Evolutionary conservation across 805 yeast species (phyloP).

Genomic region (Wickerhamiella kurtzmanii): DNA sequence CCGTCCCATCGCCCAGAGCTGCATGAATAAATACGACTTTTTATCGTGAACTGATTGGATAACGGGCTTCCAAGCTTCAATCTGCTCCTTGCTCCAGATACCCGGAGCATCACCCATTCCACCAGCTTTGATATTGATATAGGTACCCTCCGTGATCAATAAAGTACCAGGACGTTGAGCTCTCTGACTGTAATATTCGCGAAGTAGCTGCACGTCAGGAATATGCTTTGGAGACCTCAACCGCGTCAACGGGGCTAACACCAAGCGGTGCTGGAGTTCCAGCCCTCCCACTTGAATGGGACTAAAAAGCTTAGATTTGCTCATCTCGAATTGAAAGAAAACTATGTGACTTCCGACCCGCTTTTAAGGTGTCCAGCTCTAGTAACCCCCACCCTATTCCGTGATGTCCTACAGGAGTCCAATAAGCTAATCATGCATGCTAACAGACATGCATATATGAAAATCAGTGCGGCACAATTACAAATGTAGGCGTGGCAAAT

Average conservation of each 20-base stretch:
- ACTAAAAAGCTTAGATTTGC: slow-evolving; percentile 20
- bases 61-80: slow-evolving; percentile 27
- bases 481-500: no score
- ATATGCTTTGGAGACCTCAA: slow-evolving; percentile 25
- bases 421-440: no score
- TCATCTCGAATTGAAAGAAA: no score
- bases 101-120: slow-evolving; percentile 25
- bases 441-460: no score
- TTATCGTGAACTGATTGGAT: slow-evolving; percentile 34
- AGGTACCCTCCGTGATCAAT: slow-evolving; percentile 47
- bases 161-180: slow-evolving; percentile 45
- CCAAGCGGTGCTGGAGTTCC: slow-evolving; percentile 29
- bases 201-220: slow-evolving; percentile 34
- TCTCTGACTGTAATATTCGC: slow-evolving; percentile 42
- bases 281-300: slow-evolving; percentile 28
- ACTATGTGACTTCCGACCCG: no score
- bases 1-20: slow-evolving; percentile 36
- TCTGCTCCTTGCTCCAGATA: slow-evolving; percentile 23
- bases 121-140: slow-evolving; percentile 31
- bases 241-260: slow-evolving; percentile 40
- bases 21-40: slow-evolving; percentile 29
- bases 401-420: no score
- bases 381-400: no score
- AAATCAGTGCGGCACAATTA: no score
- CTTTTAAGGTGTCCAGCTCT: no score